Base-by-base conservation (phyloP, 2,329 filamentous ascomycete species). In the Stachybotrys chartarum region DNA sequence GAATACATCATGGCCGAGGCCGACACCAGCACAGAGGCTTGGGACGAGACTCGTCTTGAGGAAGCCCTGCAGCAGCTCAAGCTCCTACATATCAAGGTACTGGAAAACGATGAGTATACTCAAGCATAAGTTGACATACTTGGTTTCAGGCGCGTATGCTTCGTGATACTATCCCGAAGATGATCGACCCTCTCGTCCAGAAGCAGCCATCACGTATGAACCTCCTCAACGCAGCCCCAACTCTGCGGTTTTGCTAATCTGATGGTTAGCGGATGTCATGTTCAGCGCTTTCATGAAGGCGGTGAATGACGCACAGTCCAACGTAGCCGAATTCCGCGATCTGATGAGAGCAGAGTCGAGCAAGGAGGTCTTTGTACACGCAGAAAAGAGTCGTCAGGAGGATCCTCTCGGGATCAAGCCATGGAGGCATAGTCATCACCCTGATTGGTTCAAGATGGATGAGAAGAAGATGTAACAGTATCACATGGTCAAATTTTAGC, bases 341-440 rank as follows among this genome's bases (percentile, higher is more conserved):
- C 65, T 78, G 7, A 75, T 79, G 64, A 74, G 68, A 11, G 72
- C 73, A 59, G 76, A 78, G 5, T 72, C 75, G 49, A 79, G 70
- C 57, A 73, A 72, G 49, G 75, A 75, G 53, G 72, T 83, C 11
- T 71, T 86, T 54, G 74, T 78, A 11, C 75, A 79, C 55, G 81
- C 78, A 1, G 73, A 68, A 46, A 75, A 78, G 61, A 85, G 83
- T 61, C 76, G 76, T 17, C 71, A 77, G 54, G 75, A 78, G 45
- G 79, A 84, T 48, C 78, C 81, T 0, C 73, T 76, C 52, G 80
- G 77, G 5, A 84, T 86, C 59, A 80, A 76, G 60, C 76, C 78
- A 2, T 86, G 84, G 84, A 76, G 74, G 51, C 75, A 81, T 18
- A 77, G 73, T 54, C 80, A 86, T 42, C 75, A 86, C 55, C 81